phyloP scores from a whole-genome alignment of 176 grass and related monocot genomes.

The Rhynchospora pubera region DNA sequence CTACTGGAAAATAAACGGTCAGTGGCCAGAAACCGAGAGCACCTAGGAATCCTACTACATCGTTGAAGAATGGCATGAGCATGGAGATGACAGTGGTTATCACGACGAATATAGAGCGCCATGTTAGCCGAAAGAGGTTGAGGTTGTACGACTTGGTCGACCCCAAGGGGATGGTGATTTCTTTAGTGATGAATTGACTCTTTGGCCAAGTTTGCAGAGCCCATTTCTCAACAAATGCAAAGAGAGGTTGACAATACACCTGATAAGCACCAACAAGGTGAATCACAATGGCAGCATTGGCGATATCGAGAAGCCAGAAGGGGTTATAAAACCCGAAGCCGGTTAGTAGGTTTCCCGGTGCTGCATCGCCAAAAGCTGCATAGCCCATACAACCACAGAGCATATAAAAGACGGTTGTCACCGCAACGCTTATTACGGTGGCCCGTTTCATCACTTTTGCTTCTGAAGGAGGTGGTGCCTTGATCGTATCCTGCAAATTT shows the following conservation, averaged over 20 bases:
- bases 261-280: constrained; percentile 54
- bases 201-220: constrained; percentile 56
- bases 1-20: constrained; percentile 48
- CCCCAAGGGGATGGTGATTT: constrained; percentile 39
- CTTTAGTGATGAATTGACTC: constrained; percentile 32
- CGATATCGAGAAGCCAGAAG: constrained; percentile 46
- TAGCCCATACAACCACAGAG: constrained; percentile 55
- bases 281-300: constrained; percentile 43
- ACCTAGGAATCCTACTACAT: constrained; percentile 76
- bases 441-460: constrained; percentile 44
- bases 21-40: constrained; percentile 55
- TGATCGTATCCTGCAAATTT: constrained; percentile 36
- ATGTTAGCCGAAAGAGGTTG: constrained; percentile 53
- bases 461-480: constrained; percentile 33
- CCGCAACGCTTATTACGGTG: constrained; percentile 30
- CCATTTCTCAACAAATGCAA: constrained; percentile 94
- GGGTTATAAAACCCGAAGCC: constrained; percentile 51
- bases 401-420: constrained; percentile 46
- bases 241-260: constrained; percentile 88
- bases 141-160: constrained; percentile 36
- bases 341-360: constrained; percentile 44
- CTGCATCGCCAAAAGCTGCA: constrained; percentile 38
- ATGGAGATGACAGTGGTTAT: constrained; percentile 77
- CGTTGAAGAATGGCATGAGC: constrained; percentile 96
- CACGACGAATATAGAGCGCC: constrained; percentile 70